Evolutionary conservation across 306 rosid species (phyloP).

Genomic region (Quercus aquifolioides): DNA sequence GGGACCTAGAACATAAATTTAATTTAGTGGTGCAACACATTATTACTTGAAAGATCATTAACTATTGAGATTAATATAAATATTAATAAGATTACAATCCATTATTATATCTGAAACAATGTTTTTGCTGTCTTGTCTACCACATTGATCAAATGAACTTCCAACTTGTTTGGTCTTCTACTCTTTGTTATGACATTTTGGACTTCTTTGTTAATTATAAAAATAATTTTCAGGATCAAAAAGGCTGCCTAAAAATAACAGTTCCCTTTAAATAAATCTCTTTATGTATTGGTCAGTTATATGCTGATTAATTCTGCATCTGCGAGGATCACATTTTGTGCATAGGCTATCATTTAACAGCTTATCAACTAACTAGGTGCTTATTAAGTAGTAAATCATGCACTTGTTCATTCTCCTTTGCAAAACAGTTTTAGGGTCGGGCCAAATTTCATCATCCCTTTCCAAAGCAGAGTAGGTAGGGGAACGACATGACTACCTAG

Average conservation of each 20-base stretch:
- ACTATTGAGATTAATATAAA: background rate
- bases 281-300: too few relatives aligned
- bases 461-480: too few relatives aligned
- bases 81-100: background rate
- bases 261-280: conserved; percentile 27
- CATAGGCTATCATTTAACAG: too few relatives aligned
- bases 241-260: conserved; percentile 42
- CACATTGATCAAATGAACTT: background rate
- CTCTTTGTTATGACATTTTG: background rate
- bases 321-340: too few relatives aligned
- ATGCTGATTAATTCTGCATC: too few relatives aligned
- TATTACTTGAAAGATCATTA: background rate
- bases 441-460: too few relatives aligned
- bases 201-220: background rate
- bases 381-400: too few relatives aligned
- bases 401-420: too few relatives aligned
- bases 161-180: background rate
- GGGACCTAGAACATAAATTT: background rate
- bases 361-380: too few relatives aligned
- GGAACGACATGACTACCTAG: too few relatives aligned
- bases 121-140: conserved; percentile 1
- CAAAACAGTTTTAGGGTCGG: too few relatives aligned
- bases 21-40: background rate
- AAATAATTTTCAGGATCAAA: conserved; percentile 67
- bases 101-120: background rate